Base-by-base conservation (phyloP, 345 rosid species). In the Brassica carinata region DNA sequence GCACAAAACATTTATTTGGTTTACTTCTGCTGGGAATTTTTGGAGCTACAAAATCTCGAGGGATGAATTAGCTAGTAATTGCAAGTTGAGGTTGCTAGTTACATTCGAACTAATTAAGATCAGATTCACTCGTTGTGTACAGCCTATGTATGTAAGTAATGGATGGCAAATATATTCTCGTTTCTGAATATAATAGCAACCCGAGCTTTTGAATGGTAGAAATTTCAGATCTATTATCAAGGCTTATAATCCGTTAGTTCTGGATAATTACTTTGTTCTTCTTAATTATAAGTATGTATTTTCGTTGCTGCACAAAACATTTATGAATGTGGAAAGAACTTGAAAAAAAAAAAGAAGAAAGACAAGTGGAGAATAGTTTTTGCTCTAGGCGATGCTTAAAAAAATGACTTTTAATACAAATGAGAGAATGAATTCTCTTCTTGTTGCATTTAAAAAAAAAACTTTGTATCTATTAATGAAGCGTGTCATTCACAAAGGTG, bases 401-500 rank as follows among this genome's bases (percentile, higher is more conserved):
- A 78, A 55, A 36, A n/a, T 17, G 34, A 36, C 81, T 78, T 78
- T 78, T 53, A 53, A n/a, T n/a, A n/a, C 67, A 40, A 43, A 30
- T 57, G 63, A 72, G 61, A 64, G 70, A 64, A 74, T 74, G 8
- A 66, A 72, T 79, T 58, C 53, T 51, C 74, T 69, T 27, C 30
- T 71, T 55, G n/a, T n/a, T 23, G 64, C 64, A 61, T 61, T 26
- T 23, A 9, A 23, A 2, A 43, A 10, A 34, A 34, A 48, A 48
- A 19, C 63, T 10, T 59, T 61, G 8, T 23, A 61, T 15, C 30
- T 77, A n/a, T 30, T 67, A 17, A 55, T 55, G 81, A 36, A 55
- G 33, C 81, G 72, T 72, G 40, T 64, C 72, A 78, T 78, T 78
- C 77, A 72, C 77, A 73, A 79, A 79, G 73, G 73, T 55, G 15